Conservation (phyloP, 208 protist genomes). For the Naegleria gruberi region DNA sequence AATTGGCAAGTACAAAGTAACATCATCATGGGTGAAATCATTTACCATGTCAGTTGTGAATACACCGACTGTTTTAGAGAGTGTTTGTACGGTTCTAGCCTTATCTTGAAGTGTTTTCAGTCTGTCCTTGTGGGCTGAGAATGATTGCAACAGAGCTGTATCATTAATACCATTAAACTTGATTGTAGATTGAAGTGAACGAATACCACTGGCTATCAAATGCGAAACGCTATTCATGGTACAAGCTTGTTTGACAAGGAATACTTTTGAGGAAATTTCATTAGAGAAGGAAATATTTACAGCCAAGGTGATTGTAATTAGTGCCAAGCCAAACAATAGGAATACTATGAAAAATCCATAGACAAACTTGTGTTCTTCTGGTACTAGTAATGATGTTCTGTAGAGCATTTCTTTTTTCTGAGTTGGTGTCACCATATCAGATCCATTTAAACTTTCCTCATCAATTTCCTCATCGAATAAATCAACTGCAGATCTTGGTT, state of each 20-base stretch:
- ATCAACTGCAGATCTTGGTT: neutral
- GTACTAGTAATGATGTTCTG: neutral
- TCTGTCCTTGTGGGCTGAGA: neutral
- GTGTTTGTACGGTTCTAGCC: neutral
- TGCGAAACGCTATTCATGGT: neutral
- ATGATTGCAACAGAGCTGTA: neutral
- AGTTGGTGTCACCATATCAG: neutral
- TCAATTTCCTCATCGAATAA: neutral
- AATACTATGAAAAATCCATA: neutral
- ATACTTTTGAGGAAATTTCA: neutral
- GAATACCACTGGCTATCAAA: neutral
- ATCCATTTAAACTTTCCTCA: neutral
- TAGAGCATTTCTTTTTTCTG: neutral
- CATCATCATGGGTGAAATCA: neutral
- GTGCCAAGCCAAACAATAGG: neutral
- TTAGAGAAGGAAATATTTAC: neutral
- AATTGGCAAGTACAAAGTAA: neutral
- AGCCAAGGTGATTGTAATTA: too few species aligned
- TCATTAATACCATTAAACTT: neutral
- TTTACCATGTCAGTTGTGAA: neutral
- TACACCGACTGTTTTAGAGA: neutral
- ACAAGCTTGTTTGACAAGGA: neutral
- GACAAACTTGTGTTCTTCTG: neutral
- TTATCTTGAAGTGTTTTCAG: neutral
- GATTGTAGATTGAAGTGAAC: neutral